A percentile compares a stretch with the other conserved stretches of the same genome.
Evolutionary conservation across 371 early-diverging fungal genomes (phyloP).

Genomic region (Chytridium lagenaria): DNA sequence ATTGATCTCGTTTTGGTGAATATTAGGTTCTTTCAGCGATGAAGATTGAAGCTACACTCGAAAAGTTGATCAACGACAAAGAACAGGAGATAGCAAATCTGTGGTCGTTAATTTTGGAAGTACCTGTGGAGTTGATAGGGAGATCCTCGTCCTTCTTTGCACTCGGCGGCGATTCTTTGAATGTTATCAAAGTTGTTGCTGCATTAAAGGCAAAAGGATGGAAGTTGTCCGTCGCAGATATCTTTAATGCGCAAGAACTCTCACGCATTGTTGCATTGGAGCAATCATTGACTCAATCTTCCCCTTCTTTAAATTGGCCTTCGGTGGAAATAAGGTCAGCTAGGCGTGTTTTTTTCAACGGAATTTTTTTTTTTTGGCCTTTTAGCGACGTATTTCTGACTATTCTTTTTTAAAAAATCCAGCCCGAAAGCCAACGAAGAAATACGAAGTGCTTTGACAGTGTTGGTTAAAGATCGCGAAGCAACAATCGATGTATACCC

Average conservation of each 20-base stretch:
- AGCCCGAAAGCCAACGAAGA: not conserved
- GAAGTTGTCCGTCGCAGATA: not conserved
- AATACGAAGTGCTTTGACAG: not conserved
- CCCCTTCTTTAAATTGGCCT: not conserved
- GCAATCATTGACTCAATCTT: not conserved
- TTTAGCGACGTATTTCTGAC: not conserved
- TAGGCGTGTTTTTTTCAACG: not conserved
- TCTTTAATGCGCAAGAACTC: not conserved
- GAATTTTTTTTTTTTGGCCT: not conserved
- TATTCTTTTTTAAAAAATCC: not conserved
- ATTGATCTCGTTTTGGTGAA: not conserved
- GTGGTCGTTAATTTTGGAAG: not conserved
- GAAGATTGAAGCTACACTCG: not conserved
- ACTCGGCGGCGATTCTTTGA: slow-evolving; percentile 39
- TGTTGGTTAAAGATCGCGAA: not conserved
- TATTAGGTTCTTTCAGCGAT: not conserved
- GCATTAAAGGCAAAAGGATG: not conserved
- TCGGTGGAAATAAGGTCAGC: not conserved
- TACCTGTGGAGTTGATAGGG: slow-evolving; percentile 13
- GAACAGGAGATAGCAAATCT: not conserved
- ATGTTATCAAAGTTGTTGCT: slow-evolving; percentile 27
- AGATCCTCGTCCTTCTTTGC: slow-evolving; percentile 32
- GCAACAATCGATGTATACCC: not conserved
- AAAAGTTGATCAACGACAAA: not conserved
- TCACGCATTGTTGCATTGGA: not conserved